A percentile compares a stretch with the other conserved stretches of the same genome.
These are phyloP conservation scores for Acacia crassicarpa DNA, from an alignment of 306 rosid species.

Conservation along the genomic window DNA sequence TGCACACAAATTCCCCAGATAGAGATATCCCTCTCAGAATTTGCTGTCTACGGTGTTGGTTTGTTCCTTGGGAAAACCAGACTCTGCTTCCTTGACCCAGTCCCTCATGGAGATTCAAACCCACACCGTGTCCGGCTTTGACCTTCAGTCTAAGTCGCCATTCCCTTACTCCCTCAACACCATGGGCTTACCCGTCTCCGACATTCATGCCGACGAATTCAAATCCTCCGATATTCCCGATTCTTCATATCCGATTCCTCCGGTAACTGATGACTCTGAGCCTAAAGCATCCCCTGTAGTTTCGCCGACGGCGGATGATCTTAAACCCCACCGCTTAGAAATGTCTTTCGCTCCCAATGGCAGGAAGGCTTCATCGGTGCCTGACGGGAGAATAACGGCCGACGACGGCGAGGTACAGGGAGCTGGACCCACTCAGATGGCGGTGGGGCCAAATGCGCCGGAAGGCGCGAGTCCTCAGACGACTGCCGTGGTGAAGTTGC, in stretches of 20 bases:
- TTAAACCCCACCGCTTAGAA: slow-evolving; percentile 1
- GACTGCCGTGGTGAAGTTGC: slow-evolving; percentile 58
- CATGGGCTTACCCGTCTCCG: background rate
- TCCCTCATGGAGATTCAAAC: slow-evolving; percentile 52
- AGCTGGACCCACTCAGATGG: background rate
- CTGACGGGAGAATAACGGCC: slow-evolving; percentile 11
- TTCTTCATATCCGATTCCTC: background rate
- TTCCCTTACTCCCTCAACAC: slow-evolving; percentile 37
- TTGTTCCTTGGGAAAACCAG: background rate
- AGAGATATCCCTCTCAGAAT: background rate
- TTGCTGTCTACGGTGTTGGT: background rate
- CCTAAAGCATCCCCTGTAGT: background rate
- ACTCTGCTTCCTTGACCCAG: background rate
- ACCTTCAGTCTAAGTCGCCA: slow-evolving; percentile 26
- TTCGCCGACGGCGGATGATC: background rate
- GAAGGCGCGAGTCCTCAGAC: background rate
- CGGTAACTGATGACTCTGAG: background rate
- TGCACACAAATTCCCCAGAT: background rate
- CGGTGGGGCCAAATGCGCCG: background rate
- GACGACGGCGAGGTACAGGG: background rate
- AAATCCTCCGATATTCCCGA: slow-evolving; percentile 26
- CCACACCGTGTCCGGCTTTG: slow-evolving; percentile 38
- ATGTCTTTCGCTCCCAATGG: background rate
- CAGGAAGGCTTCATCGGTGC: slow-evolving; percentile 6
- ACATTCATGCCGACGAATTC: background rate